Evolutionary conservation across 305 asterid genomes (phyloP), one percentile per base, ranked within the genome.

Genomic region (Ilex paraguariensis): DNA sequence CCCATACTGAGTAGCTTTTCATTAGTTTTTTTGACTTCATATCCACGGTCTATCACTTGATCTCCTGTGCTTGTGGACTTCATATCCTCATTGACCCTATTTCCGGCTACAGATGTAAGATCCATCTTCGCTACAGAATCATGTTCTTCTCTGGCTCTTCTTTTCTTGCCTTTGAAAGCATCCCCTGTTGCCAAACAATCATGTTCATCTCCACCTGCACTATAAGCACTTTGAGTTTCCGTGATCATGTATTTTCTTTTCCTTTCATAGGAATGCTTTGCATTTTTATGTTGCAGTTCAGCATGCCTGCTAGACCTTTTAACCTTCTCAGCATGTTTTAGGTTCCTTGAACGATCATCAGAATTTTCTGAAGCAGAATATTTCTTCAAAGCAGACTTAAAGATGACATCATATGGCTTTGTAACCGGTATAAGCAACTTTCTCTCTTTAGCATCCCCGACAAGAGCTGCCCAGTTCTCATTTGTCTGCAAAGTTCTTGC

Each of bases 401-500:
- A 73, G 28, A 82, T 66, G 33, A 84, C 80, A 78, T 74, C 74
- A 77, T 93, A 93, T 12, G 97, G 99, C 81, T 77, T 87, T 78
- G 72, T 75, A 62, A 84, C 84, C 14, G 84, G 57, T 67, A 87
- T 71, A 66, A 90, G 75, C 75, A 90, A 68, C 73, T 83, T 81
- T 71, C 99, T 86, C 15, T 70, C 79, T 70, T 72, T 77, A 53
- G 91, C 97, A 85, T 93, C 95, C 63, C 77, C 78, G 55, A 93
- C 70, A 56, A 93, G 95, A 75, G 97, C 91, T 62, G 78, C 90
- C 99, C 99, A 90, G 80, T 78, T 86, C 73, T 65, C 83, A 77
- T 90, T 86, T n/a, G 84, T 74, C 79, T 64, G 77, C 64, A 93
- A 78, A 61, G 99, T 90, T 77, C 82, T 83, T 65, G 86, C 82